Conservation (phyloP, 1,139 yeast species). For the Yamadazyma diospyri region DNA sequence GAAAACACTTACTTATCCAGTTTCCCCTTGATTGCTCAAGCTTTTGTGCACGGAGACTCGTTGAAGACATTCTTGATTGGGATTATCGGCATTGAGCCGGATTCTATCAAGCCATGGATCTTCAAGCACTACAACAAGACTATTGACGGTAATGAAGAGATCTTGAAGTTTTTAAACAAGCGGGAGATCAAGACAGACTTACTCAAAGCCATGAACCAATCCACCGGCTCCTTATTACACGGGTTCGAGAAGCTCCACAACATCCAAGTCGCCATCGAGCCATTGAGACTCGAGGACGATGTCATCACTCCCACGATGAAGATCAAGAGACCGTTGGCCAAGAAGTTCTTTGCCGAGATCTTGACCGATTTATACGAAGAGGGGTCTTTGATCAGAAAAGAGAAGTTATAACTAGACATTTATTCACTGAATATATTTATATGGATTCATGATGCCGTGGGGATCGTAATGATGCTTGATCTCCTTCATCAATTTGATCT, state of each 20-base stretch:
- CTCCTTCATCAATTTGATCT: constrained; percentile 69
- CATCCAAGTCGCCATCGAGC: constrained; percentile 32
- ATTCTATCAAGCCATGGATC: constrained; percentile 19
- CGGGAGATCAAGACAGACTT: constrained; percentile 22
- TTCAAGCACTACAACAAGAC: constrained; percentile 13
- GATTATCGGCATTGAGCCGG: constrained; percentile 53
- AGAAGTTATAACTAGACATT: constrained; percentile 13
- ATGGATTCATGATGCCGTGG: constrained; percentile 85
- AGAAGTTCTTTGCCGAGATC: constrained; percentile 24
- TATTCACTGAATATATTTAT: constrained; percentile 62
- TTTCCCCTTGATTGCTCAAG: constrained; percentile 31
- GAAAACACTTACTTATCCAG: constrained; percentile 36
- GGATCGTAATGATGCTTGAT: constrained; percentile 85
- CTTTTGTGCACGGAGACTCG: constrained; percentile 59
- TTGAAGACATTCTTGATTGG: constrained; percentile 59
- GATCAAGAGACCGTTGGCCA: constrained; percentile 36
- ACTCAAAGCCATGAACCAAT: constrained; percentile 26
- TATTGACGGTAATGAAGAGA: constrained; percentile 16
- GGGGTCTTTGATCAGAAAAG: constrained; percentile 23
- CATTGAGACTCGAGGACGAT: constrained; percentile 36
- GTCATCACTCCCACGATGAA: constrained; percentile 43
- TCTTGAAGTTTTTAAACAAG: constrained; percentile 24
- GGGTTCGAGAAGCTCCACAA: constrained; percentile 40
- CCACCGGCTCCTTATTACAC: constrained; percentile 21
- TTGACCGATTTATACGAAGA: constrained; percentile 24